Conservation (phyloP, 495 filamentous ascomycete species). For the Baudoinia panamericana region DNA sequence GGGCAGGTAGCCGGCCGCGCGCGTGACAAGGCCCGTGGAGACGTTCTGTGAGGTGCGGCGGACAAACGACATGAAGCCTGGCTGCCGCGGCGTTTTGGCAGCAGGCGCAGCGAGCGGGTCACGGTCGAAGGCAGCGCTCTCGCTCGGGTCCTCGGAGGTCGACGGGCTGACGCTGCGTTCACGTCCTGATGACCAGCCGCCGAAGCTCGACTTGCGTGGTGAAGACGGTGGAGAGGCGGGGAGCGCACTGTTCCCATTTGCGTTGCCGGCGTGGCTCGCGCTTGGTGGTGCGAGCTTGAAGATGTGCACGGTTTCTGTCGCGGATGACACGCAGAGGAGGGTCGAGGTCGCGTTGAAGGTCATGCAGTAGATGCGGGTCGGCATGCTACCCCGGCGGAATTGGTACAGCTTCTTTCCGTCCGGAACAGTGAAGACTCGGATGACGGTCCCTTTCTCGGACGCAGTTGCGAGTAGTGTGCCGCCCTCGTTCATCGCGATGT, state of each 20-base stretch:
- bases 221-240: conserved; percentile 15
- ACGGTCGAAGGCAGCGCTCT: conserved; percentile 5
- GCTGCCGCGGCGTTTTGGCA: conserved; percentile 9
- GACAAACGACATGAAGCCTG: conserved; percentile 64
- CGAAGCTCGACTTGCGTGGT: conserved; percentile 3
- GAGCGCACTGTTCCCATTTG: conserved; percentile 3
- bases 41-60: conserved; percentile 95
- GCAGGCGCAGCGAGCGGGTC: conserved; percentile 11
- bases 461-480: conserved; percentile 90
- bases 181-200: too few species aligned
- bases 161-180: conserved; percentile 21
- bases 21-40: conserved; percentile 76
- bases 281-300: conserved; percentile 56
- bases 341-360: conserved; percentile 95
- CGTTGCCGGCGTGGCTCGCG: conserved; percentile 19
- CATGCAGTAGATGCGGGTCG: conserved; percentile 93
- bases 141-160: conserved; percentile 6
- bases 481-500: conserved; percentile 78
- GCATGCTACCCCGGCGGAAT: conserved; percentile 87
- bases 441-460: conserved; percentile 94
- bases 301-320: conserved; percentile 93
- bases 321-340: conserved; percentile 86
- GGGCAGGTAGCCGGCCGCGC: conserved; percentile 81
- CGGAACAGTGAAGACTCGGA: conserved; percentile 85
- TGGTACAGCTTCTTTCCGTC: conserved; percentile 84